phyloP scores from a whole-genome alignment of 495 filamentous ascomycete species.

The Aspergillus steynii region DNA sequence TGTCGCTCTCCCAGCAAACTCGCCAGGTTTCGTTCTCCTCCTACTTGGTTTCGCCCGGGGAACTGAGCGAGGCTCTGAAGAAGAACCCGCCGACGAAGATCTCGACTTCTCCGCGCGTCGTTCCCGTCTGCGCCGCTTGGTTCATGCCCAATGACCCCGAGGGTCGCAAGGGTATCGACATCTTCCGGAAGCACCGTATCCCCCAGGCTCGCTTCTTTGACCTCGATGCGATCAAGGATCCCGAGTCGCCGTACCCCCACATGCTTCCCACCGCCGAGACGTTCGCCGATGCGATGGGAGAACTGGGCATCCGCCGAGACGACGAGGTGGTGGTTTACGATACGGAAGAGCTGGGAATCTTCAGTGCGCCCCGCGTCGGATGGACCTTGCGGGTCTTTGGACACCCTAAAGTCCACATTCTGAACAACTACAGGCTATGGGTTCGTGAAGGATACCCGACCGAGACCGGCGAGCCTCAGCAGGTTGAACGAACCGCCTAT shows the following conservation, averaged over 20 bases:
- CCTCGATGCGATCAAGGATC: conserved; percentile 86
- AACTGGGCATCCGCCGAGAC: conserved; percentile 79
- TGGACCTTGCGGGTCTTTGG: conserved; percentile 93
- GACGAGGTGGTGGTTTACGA: conserved; percentile 95
- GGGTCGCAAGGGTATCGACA: conserved; percentile 71
- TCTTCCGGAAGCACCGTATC: conserved; percentile 76
- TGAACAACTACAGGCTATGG: conserved; percentile 95
- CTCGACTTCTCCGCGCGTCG: conserved; percentile 72
- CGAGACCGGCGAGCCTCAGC: conserved; percentile 73
- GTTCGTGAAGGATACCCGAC: conserved; percentile 75
- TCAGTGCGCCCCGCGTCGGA: conserved; percentile 87
- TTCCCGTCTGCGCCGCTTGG: conserved; percentile 92
- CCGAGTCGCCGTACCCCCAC: conserved; percentile 85
- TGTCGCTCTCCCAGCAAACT: conserved; percentile 31
- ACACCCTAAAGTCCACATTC: conserved; percentile 82
- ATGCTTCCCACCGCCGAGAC: conserved; percentile 84
- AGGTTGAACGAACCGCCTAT: conserved; percentile 55
- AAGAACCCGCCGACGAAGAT: conserved; percentile 73
- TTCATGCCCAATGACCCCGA: conserved; percentile 88
- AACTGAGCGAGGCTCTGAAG: conserved; percentile 77
- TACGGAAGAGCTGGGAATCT: conserved; percentile 81
- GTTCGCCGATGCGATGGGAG: conserved; percentile 86
- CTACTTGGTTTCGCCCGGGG: conserved; percentile 81
- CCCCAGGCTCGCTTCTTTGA: conserved; percentile 95
- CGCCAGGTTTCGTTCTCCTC: conserved; percentile 62